Conservation (phyloP, 2,329 filamentous ascomycete genomes). For the Iodosphaeria phyllophila region DNA sequence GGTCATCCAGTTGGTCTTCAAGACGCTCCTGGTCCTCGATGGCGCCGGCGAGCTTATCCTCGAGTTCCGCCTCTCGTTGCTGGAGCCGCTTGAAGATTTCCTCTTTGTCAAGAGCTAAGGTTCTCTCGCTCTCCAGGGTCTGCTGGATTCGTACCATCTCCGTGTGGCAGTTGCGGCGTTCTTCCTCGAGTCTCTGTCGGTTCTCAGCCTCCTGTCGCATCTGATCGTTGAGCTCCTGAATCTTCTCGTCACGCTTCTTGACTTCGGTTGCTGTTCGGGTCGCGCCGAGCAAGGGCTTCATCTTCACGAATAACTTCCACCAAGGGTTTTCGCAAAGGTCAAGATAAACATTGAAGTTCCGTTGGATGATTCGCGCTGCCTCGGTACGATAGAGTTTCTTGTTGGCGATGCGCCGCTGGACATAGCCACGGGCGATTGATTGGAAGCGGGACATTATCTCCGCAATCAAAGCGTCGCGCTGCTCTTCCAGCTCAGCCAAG, state of each 20-base stretch:
- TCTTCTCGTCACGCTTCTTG: slow-evolving; percentile 87
- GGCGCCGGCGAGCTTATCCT: slow-evolving; percentile 80
- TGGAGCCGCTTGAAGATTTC: slow-evolving; percentile 98
- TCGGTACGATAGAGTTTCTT: slow-evolving; percentile 91
- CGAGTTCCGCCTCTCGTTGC: slow-evolving; percentile 74
- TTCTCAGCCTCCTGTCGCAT: slow-evolving; percentile 60
- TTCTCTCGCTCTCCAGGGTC: slow-evolving; percentile 84
- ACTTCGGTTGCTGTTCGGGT: slow-evolving; percentile 86
- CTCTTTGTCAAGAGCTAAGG: slow-evolving; percentile 92
- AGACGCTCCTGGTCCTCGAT: slow-evolving; percentile 87
- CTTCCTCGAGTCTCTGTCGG: slow-evolving; percentile 71
- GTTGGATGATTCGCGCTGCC: slow-evolving; percentile 83
- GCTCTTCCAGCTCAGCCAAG: slow-evolving; percentile 88
- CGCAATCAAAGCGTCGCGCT: slow-evolving; percentile 78
- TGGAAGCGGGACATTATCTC: slow-evolving; percentile 92
- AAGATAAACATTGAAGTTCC: slow-evolving; percentile 83
- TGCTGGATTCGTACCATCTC: slow-evolving; percentile 86
- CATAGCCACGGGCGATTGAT: slow-evolving; percentile 76
- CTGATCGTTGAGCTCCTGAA: slow-evolving; percentile 68
- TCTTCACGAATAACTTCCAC: slow-evolving; percentile 90
- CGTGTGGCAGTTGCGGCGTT: slow-evolving; percentile 67
- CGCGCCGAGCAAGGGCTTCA: slow-evolving; percentile 86
- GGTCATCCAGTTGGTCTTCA: slow-evolving; percentile 79
- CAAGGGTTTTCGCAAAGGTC: slow-evolving; percentile 84
- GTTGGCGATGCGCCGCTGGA: slow-evolving; percentile 70